Conservation (phyloP, 441 rosid species). For the California macrophylla region DNA sequence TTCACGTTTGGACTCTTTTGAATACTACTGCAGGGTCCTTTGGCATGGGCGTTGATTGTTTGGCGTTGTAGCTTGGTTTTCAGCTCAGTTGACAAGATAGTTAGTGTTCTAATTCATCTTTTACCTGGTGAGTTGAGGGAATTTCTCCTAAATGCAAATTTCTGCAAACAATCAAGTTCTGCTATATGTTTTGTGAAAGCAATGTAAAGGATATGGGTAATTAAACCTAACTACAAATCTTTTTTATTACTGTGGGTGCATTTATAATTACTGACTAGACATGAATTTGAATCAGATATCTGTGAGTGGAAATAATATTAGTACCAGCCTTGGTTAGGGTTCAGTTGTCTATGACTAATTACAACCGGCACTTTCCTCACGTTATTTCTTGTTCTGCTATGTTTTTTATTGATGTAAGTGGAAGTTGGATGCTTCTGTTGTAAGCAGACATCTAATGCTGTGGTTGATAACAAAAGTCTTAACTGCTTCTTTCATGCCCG, state of each 20-base stretch:
- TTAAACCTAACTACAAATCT: not conserved
- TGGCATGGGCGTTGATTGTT: conserved; percentile 91
- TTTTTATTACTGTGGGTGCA: not conserved
- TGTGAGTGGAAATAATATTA: not conserved
- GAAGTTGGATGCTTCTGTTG: too few relatives aligned
- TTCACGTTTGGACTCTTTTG: conserved; percentile 7
- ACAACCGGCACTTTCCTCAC: not conserved
- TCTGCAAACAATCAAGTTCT: not conserved
- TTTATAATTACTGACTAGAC: not conserved
- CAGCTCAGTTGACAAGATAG: conserved; percentile 78
- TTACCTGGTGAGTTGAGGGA: conserved; percentile 59
- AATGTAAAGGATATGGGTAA: not conserved
- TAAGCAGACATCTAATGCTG: too few relatives aligned
- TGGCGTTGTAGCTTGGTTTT: conserved; percentile 98
- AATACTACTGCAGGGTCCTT: conserved; percentile 60
- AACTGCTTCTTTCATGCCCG: too few relatives aligned
- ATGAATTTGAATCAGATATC: not conserved
- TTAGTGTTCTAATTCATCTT: conserved; percentile 93
- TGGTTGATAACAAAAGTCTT: too few relatives aligned
- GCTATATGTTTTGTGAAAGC: not conserved
- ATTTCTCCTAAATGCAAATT: conserved; percentile 3
- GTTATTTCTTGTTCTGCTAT: too few relatives aligned
- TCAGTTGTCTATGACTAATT: not conserved
- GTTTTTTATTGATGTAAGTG: too few relatives aligned
- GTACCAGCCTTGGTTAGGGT: not conserved